Base-by-base conservation (phyloP, 306 rosid species). In the Rosa rugosa region DNA sequence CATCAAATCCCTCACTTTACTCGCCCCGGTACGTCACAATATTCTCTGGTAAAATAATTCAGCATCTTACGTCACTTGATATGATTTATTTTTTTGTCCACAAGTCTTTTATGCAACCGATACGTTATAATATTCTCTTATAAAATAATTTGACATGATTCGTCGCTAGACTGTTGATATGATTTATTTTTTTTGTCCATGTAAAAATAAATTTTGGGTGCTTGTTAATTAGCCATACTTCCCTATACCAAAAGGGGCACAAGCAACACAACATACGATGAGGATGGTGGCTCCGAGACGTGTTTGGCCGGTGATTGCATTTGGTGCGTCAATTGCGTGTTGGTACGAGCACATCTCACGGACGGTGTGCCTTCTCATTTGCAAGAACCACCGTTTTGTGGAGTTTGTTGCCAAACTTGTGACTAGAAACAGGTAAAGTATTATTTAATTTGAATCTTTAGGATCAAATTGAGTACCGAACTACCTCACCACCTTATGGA, bases 331-430 rank as follows among this genome's bases (percentile, higher is more conserved):
- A 1, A 83, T 93, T 47, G 96, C 90, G 16, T 96, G 97, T 78
- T 93, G 97, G 97, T 96, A 96, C 40, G 99, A 96, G 79, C 99
- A 96, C 70, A 96, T 96, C 62, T 85, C 94, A 12, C 38, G 99
- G 60, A 80, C 97, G 5, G 80, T 91, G 76, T 96, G 99, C 83
- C 85, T 96, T 41, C 80, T 96, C 47, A 89, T 96, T 14, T 93
- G 97, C 90, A 96, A 90, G 86, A 93, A 96, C 83, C 99, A 96
- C 78, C 96, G 98, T 7, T 23, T 90, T 6, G 85, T 96, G 87
- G 92, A 93, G 77, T 96, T 89, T 86, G 88, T 93, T 54, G 69
- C 95, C 89, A 91, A 85, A 87, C 85, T 93, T 50, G 2, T 96
- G 79, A 88, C 98, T 11, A 80, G 94, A 85, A 93, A 96, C 90